phyloP scores from a whole-genome alignment of 805 yeast genomes.

The Candida sanyiensis region DNA sequence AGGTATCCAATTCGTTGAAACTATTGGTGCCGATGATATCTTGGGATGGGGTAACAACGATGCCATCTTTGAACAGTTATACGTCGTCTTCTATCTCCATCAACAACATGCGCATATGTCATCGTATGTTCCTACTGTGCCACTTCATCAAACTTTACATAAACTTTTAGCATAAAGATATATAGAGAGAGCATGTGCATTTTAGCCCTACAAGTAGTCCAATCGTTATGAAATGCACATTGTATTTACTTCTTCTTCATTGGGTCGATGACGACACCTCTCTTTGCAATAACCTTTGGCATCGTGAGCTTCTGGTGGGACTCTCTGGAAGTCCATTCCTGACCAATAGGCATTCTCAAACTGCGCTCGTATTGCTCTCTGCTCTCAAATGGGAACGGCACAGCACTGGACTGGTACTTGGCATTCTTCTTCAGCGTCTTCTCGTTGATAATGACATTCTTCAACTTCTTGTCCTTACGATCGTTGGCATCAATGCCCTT shows the following conservation, averaged over 20 bases:
- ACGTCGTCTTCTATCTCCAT: constrained; percentile 1
- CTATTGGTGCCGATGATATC: not conserved
- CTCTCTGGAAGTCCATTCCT: constrained; percentile 88
- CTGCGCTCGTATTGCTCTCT: constrained; percentile 94
- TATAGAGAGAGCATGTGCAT: not conserved
- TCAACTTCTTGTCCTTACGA: constrained; percentile 70
- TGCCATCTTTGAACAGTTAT: constrained; percentile 5
- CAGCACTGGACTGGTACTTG: constrained; percentile 83
- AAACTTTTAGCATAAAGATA: constrained; percentile 2
- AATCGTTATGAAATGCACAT: no score
- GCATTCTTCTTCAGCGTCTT: constrained; percentile 74
- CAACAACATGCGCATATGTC: not conserved
- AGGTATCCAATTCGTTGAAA: not conserved
- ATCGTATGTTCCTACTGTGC: not conserved
- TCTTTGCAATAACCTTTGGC: constrained; percentile 82
- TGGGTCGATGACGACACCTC: constrained; percentile 89
- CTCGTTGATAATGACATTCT: constrained; percentile 87
- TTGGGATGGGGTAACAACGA: constrained; percentile 11
- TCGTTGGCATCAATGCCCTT: constrained; percentile 71
- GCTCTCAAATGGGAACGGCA: constrained; percentile 92
- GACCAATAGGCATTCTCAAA: constrained; percentile 92
- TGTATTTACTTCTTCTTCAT: constrained; percentile 55
- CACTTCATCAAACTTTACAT: constrained; percentile 3
- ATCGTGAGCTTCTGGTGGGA: constrained; percentile 83
- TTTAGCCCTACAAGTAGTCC: not conserved